Base-by-base conservation (phyloP, 192 early-diverging fungal genomes). In the Lobosporangium transversale region DNA sequence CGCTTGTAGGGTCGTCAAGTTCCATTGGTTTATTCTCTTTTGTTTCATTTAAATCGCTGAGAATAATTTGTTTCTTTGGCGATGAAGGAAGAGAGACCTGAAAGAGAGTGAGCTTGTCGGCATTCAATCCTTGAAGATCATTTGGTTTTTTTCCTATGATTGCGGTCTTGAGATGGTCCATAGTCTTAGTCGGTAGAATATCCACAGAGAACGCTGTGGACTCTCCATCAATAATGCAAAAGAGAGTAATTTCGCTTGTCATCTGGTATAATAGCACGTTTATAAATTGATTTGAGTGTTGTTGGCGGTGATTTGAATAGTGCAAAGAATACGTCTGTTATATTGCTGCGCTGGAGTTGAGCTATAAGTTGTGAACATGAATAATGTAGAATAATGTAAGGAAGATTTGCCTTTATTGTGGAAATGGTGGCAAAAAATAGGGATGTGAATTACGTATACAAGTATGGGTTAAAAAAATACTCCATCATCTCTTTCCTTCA, bases 361-460 rank as follows among this genome's bases (percentile, higher is more conserved):
- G 21, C 44, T 45, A 9, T 4, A 4, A 9, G 14, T 45, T 4
- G 44, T 9, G 44, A 20, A 9, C 44, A 45, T 20, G 44, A 45
- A 40, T 40, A 40, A 40, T 40, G 37, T 40, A n/a, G 44, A 45
- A 20, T 14, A 45, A 45, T 40, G 37, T 11, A 11, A 11, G 15
- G 44, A 45, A 45, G 44, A 45, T 45, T 14, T 3, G 6, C 14
- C 21, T 45, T 45, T 11, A 45, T 45, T 4, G 44, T 45, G 15
- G 44, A 45, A 45, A 45, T 45, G 44, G 44, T 45, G 44, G 44
- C 44, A 45, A 45, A 45, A 45, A 45, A 45, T 8, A 45, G 44
- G 44, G 44, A 20, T 45, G 44, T 45, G 44, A 3, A 45, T 45
- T 45, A 45, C 4, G 15, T 15, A 45, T 20, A 45, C 44, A 45